Base-by-base conservation (phyloP, 345 rosid genomes). In the Acer negundo region DNA sequence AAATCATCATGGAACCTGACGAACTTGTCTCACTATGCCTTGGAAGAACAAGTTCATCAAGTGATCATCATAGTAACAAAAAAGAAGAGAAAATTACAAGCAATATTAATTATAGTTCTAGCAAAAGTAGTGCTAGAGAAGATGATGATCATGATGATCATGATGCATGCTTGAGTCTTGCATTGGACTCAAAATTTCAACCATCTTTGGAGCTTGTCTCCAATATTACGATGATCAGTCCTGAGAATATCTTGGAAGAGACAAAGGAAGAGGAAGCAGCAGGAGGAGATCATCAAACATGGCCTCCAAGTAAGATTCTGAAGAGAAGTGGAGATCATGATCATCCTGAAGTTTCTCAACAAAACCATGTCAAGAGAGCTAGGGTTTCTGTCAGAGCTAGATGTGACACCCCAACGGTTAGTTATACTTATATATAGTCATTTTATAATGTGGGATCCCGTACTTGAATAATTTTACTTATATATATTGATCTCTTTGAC, bases 381-480 rank as follows among this genome's bases (percentile, higher is more conserved):
- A 89, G 98, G 88, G 98, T 94, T 89, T 92, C 88, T 75, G 94
- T 94, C 20, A 88, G 97, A 86, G 93, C 93, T 73, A 83, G 97
- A 86, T 93, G 97, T 74, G 97, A 93, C 76, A 83, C 97, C 16
- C 89, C 95, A 51, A 93, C 97, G 84, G 97, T 94, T 15, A 76
- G 82, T 77, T 35, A 16, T 69, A 10, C 1, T 12, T 44, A 13
- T 9, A 40, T 58, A 53, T 53, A 51, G 31, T 28, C 31, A 28
- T 3, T 28, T 28, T 28, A 2, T 28, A 28, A 3, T 28, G 31
- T 0, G 31, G 31, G 3, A 28, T 28, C 31, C 0, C 3, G 31
- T 28, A 28, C 31, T 28, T 28, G 31, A 2, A 28, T 28, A 28
- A 28, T 28, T 28, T 28, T 28, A 31, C 35, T 31, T 31, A 31